Evolutionary conservation across 1,139 yeast species (phyloP).

Genomic region (Kodamaea ohmeri): DNA sequence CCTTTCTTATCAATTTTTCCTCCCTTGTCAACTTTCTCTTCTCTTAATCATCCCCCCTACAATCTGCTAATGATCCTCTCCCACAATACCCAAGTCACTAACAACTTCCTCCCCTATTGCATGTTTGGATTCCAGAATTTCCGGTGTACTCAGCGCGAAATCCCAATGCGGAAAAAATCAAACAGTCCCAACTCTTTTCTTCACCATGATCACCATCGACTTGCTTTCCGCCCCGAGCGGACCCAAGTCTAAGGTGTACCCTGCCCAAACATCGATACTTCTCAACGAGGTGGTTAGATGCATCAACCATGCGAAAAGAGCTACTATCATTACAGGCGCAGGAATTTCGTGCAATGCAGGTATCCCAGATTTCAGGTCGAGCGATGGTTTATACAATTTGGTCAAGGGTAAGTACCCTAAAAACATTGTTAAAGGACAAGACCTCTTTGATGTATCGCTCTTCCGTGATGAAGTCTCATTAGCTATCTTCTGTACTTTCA

Average conservation of each 20-base stretch:
- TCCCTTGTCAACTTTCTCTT: neutral
- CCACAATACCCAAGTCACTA: too few species aligned
- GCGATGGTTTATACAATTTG: constrained; percentile 76
- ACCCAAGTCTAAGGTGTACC: constrained; percentile 2
- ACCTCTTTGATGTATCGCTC: constrained; percentile 79
- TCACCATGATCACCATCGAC: constrained; percentile 8
- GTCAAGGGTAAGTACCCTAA: constrained; percentile 65
- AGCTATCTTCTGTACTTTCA: constrained; percentile 72
- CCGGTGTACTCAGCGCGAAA: too few species aligned
- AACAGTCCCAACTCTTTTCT: constrained; percentile 4
- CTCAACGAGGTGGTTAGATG: constrained; percentile 39
- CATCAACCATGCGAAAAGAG: constrained; percentile 48
- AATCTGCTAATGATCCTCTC: neutral
- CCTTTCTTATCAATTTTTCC: neutral
- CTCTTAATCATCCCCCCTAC: neutral
- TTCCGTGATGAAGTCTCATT: constrained; percentile 67
- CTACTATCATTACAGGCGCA: constrained; percentile 80
- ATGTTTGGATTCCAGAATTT: too few species aligned
- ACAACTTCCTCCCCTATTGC: too few species aligned
- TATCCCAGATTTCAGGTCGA: constrained; percentile 88
- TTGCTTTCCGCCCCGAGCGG: constrained; percentile 2
- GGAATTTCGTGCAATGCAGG: constrained; percentile 97
- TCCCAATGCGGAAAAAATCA: constrained; percentile 6
- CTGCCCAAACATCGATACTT: constrained; percentile 31
- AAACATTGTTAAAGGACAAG: constrained; percentile 74